Base-by-base conservation (phyloP, 805 yeast genomes). In the Myxozyma sirexii region DNA sequence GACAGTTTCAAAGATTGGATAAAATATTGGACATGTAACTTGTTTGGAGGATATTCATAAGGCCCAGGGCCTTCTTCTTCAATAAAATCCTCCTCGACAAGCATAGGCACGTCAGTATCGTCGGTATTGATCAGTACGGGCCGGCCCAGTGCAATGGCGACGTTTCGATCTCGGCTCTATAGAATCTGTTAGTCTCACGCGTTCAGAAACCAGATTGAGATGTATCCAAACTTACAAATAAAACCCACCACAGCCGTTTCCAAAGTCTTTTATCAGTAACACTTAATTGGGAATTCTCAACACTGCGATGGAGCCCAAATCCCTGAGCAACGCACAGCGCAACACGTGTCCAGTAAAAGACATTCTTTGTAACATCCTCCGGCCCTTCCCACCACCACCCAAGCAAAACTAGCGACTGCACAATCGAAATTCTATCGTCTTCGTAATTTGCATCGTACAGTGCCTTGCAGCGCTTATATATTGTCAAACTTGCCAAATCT, bases 71-170 rank as follows among this genome's bases (percentile, higher is more conserved):
- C 76, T 48, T 79, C 78, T 63, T 76, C 81, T 63, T 84, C 84
- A 56, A 80, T 75, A 60, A 89, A 83, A 70, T 89, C 96, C 0
- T 80, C 84, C n/a, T 79, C 71, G 0, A 81, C 78, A 17, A 89
- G 69, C 88, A 86, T 85, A n/a, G 85, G 84, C 23, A 86, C 90
- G 68, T 86, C 92, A 68, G 88, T 84, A 69, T 88, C 93, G 50
- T 83, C 86, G 62, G 87, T 76, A 66, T 84, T 85, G 50, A 89
- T 85, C 67, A 80, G 77, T 4, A 82, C 73, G 0, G 96, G 94
- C 57, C 91, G 77, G 15, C 94, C 92, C 72, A 84, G 84, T 0
- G 91, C 89, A 52, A 86, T 80, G 1, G 91, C 84, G 8, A 84
- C 83, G 42, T 82, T 77, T 24, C 90, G 75, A 72, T 88, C 96